Base-by-base conservation (phyloP, 192 early-diverging fungal genomes). In the Pilaira anomala region DNA sequence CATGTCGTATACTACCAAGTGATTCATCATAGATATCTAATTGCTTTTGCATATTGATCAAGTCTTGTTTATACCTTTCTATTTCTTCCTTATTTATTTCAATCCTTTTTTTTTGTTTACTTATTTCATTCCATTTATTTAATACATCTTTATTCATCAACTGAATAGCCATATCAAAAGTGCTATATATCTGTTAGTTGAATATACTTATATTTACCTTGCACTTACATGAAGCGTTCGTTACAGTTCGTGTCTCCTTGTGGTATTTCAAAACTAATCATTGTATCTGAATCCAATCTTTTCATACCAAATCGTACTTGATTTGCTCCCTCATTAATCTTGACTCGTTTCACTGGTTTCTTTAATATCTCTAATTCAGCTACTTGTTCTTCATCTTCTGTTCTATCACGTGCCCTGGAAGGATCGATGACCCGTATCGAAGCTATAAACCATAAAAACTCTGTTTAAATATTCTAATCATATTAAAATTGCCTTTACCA, bases 301-400 rank as follows among this genome's bases (percentile, higher is more conserved):
- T 5, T 49, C 48, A 11, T 49, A 18, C 8, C 50, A 28, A 28
- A 22, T 52, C 28, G 50, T 3, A 55, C 30, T 22, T 55, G 53
- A 55, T 55, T 55, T 11, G 53, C 53, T 18, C 30, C 53, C 19
- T 55, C 53, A 19, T 55, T 55, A 4, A 55, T 55, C n/a, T 55
- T 19, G 5, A 55, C 53, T 19, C 29, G n/a, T n/a, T 55, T 55
- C 16, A 19, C 11, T 3, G 53, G 7, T 18, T 55, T 55, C 28
- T 55, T 55, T 11, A 12, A 19, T 19, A 26, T 55, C 11, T n/a
- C 16, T 1, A 30, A 30, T 18, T n/a, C 7, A 21, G 18, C 8
- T 3, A 30, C 28, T 33, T 22, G 11, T 25, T 14, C 13, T 50
- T 19, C 8, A 12, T 16, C 45, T 46, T 46, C 53, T 33, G 28